A percentile compares a stretch with the other conserved stretches of the same genome.
Evolutionary conservation across 2,329 filamentous ascomycete genomes (phyloP).

Genomic region (Phoma herbarum): DNA sequence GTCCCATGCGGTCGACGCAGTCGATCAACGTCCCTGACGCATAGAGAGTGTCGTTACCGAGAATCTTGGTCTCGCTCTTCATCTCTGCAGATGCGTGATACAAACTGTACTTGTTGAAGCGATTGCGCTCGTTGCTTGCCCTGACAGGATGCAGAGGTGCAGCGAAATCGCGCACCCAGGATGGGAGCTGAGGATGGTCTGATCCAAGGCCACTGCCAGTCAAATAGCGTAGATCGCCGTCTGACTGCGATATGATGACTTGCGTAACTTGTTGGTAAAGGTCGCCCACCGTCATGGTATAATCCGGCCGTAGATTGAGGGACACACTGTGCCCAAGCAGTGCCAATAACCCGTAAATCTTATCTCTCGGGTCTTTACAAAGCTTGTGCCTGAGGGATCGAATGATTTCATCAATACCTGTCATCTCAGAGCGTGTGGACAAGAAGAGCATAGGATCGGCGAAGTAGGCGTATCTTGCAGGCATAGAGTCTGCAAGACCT

Average conservation of each 20-base stretch:
- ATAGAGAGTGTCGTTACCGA: not conserved
- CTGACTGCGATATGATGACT: not conserved
- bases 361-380: constrained; percentile 12
- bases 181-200: constrained; percentile 1
- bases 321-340: not conserved
- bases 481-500: not conserved
- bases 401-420: not conserved
- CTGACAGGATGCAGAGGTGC: not conserved
- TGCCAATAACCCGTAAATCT: constrained; percentile 9
- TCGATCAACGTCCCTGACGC: not conserved
- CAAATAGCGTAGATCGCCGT: constrained; percentile 2
- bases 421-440: not conserved
- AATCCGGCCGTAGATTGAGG: not conserved
- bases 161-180: constrained; percentile 10
- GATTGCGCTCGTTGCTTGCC: constrained; percentile 4
- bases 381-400: constrained; percentile 9
- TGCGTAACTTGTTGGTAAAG: constrained; percentile 2
- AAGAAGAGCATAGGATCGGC: constrained; percentile 7
- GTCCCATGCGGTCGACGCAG: not conserved
- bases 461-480: constrained; percentile 9
- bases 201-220: constrained; percentile 7
- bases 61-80: not conserved
- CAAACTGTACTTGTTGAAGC: not conserved
- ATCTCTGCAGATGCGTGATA: not conserved
- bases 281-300: not conserved